Base-by-base conservation (phyloP, 2,329 filamentous ascomycete species). In the Trichophyton rubrum region DNA sequence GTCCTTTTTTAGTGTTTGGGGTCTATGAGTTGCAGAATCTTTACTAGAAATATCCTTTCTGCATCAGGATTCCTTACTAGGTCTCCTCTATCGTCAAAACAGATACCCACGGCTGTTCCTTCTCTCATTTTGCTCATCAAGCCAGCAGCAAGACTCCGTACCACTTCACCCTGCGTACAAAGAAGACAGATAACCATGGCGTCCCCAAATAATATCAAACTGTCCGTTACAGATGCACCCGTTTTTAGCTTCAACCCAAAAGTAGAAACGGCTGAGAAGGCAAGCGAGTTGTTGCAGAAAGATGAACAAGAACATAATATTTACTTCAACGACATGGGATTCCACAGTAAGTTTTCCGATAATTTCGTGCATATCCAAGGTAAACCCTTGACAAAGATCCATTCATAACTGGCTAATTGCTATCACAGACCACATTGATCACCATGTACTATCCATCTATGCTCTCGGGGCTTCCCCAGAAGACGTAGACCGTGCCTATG, bases 401-500 rank as follows among this genome's bases (percentile, higher is more conserved):
- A 38, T 38, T 13, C 11, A 13, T 13, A 13, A 38, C 13, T 3
- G 9, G 13, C 33, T 38, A 38, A 38, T 13, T 11, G 2, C 17
- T 43, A 5, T 15, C 20, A 5, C 56, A 77, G 75, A 96, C 70
- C 90, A 96, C 68, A 89, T 93, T 62, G 80, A 80, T 2, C 90
- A 96, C 67, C 85, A 90, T 40, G 74, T 95, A 3, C 80, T 95
- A 9, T 85, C 85, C 15, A 76, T 93, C 33, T 95, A 86, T 70
- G 87, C 87, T 38, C 83, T 93, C 1, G 86, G 86, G 0, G 89
- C 88, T 6, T 74, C 80, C 0, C 71, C 85, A 0, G 70, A 78
- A 0, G 71, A 81, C 17, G 78, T 96, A 2, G 78, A 85, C 66
- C 73, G 74, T 9, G 85, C 80, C 15, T 96, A 88, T 69, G 77